These are phyloP conservation scores for Blastomyces parvus DNA, from an alignment of 2,329 filamentous ascomycete genomes.

Conservation along the genomic window DNA sequence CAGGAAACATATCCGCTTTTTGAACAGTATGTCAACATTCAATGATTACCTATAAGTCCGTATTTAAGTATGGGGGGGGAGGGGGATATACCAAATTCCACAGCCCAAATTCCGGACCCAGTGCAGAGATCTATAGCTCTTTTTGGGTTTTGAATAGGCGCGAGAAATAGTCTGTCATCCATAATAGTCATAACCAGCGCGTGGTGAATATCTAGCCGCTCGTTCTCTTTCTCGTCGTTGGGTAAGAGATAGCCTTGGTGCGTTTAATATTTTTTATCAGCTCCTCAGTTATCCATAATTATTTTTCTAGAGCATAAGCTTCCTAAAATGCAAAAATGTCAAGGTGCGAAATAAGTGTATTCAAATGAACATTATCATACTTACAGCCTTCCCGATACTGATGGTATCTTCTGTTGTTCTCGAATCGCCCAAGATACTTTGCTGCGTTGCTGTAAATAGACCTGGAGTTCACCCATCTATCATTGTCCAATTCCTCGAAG, in stretches of 20 bases:
- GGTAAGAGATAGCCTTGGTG: constrained; percentile 14
- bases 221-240: constrained; percentile 14
- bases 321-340: background rate
- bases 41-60: background rate
- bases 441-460: constrained; percentile 10
- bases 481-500: background rate
- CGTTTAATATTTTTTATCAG: background rate
- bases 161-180: constrained; percentile 10
- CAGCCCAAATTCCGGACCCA: constrained; percentile 14
- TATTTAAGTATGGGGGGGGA: background rate
- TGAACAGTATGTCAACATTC: constrained; percentile 1
- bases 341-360: background rate
- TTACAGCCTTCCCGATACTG: constrained; percentile 15
- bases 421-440: constrained; percentile 21
- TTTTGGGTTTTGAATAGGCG: constrained; percentile 11
- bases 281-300: background rate
- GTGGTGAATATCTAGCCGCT: constrained; percentile 15
- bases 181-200: constrained; percentile 12
- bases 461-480: constrained; percentile 4
- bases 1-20: constrained; percentile 10
- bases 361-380: background rate
- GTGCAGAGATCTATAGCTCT: constrained; percentile 14
- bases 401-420: constrained; percentile 22
- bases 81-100: constrained; percentile 12
- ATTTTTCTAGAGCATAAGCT: background rate